These are phyloP conservation scores for Cordyceps cateniannulata DNA, from an alignment of 2,329 filamentous ascomycete genomes.

Conservation along the genomic window DNA sequence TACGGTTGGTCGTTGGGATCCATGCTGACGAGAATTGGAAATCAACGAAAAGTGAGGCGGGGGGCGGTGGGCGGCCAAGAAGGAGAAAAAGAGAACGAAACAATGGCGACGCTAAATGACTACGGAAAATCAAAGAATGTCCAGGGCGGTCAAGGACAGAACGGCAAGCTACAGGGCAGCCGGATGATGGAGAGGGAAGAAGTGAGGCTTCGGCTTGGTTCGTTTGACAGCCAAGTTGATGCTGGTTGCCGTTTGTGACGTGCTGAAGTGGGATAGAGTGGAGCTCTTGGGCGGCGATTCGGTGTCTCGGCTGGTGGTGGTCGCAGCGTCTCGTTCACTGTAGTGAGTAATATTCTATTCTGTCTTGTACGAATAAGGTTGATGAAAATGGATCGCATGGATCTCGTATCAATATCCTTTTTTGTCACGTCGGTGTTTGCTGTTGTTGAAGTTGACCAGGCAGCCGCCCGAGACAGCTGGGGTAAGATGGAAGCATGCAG, in stretches of 20 bases:
- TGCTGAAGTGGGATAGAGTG: constrained; percentile 10
- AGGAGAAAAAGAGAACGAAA: background rate
- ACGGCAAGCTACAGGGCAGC: background rate
- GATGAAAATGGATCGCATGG: background rate
- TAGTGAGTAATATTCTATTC: background rate
- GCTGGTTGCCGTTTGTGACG: constrained; percentile 6
- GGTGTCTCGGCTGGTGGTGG: background rate
- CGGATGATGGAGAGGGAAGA: background rate
- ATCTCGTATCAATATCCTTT: background rate
- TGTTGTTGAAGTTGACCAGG: background rate
- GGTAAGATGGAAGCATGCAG: background rate
- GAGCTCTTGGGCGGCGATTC: background rate
- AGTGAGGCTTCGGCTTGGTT: background rate
- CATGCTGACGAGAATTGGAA: constrained; percentile 25
- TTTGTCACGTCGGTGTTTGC: background rate
- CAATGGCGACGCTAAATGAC: background rate
- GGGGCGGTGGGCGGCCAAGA: background rate
- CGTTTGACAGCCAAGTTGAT: background rate
- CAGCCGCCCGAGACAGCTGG: background rate
- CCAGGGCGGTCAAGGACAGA: constrained; percentile 1
- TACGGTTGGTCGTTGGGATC: constrained; percentile 40
- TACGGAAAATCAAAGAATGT: background rate
- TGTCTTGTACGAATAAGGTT: background rate
- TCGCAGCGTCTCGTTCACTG: background rate
- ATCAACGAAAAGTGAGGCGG: background rate